Evolutionary conservation across 1,284 basidiomycete species (phyloP), one percentile per base, ranked within the genome.

Genomic region (Ustilago loliicola): DNA sequence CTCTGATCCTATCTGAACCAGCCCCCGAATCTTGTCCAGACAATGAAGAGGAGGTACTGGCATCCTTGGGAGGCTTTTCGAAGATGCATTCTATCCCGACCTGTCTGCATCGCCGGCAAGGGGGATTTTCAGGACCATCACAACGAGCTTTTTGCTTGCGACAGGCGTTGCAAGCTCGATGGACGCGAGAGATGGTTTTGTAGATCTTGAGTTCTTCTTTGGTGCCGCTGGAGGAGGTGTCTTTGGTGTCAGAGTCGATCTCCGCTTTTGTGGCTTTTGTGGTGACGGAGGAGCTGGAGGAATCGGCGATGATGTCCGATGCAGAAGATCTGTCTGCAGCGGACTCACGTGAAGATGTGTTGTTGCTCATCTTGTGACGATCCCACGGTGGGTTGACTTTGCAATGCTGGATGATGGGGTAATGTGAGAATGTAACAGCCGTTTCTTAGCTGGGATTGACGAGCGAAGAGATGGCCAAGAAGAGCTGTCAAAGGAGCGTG

Each of bases 31-130:
- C 91, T 1, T 88, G 40, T 11, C 50, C 56, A 27, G 21, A 23
- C 0, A 53, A 42, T 0, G 55, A 25, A 32, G 69, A 47, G 1
- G 66, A 15, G 0, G 70, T 4, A 0, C 42, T 32, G 23, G 88
- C 89, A 88, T 93, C 94, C 89, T 92, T 93, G 87, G 94, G 92
- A 81, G 94, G 94, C 87, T 96, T 96, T 87, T 96, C 95, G 86
- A 96, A 97, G 53, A 97, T 88, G 84, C 95, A 97, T 38, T 90
- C 89, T 11, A 91, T 92, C 13, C 93, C 93, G 84, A 92, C 93
- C 57, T 93, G 89, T 81, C 93, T 90, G 88, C 95, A 97, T 62
- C 95, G 91, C 87, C 93, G 91, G 89, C 95, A 95, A 74, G 93
- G 93, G 87, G 92, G 89, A 92, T 94, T 59, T 27, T 70, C 75